Conservation (phyloP, 1,284 basidiomycete species). For the Rhodotorula mucilaginosa region DNA sequence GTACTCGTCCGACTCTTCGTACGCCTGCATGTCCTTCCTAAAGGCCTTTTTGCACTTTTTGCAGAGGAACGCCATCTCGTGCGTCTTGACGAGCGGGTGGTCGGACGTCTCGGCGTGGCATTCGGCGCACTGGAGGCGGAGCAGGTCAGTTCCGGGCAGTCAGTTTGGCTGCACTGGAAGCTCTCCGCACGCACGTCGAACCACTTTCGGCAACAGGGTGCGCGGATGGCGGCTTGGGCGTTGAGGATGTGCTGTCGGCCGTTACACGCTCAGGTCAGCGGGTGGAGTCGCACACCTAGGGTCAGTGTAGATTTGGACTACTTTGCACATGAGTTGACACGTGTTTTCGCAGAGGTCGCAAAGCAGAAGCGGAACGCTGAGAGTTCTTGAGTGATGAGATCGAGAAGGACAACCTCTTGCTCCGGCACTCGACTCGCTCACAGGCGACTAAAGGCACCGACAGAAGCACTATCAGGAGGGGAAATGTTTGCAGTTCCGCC, state of each 20-base stretch:
- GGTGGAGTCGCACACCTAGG: no score
- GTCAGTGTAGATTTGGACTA: no score
- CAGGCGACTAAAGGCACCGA: not conserved
- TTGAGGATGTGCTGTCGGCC: constrained; percentile 82
- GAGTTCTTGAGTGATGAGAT: not conserved
- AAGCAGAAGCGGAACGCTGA: not conserved
- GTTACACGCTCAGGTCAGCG: not conserved
- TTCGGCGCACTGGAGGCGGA: constrained; percentile 67
- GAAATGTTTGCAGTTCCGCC: constrained; percentile 9
- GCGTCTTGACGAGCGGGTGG: constrained; percentile 71
- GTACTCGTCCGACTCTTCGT: constrained; percentile 95
- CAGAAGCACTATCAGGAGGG: no score
- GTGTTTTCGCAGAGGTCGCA: not conserved
- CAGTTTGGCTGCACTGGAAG: no score
- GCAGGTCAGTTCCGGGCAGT: not conserved
- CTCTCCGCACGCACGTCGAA: constrained; percentile 60
- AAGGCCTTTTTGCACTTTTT: constrained; percentile 99
- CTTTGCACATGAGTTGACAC: not conserved
- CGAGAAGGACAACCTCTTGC: not conserved
- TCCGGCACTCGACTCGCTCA: not conserved
- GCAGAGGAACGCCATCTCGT: constrained; percentile 90
- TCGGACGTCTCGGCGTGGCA: constrained; percentile 80
- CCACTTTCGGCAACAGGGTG: constrained; percentile 93
- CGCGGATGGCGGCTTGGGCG: constrained; percentile 86
- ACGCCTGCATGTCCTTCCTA: constrained; percentile 83